These are phyloP conservation scores for Globisporangium splendens DNA, from an alignment of 352 stramenopile genomes.

Conservation along the genomic window DNA sequence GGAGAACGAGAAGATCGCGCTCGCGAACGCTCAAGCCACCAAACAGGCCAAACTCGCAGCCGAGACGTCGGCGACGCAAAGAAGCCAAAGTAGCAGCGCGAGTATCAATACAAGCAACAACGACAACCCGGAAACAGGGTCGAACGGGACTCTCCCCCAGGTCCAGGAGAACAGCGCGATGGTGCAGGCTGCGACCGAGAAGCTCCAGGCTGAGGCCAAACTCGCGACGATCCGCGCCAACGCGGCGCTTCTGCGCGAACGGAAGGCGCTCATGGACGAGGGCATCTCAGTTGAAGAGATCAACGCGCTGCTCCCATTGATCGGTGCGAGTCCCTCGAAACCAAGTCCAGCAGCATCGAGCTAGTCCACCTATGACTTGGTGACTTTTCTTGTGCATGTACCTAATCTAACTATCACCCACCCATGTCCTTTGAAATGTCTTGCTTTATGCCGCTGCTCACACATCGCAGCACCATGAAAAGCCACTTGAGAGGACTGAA, in stretches of 20 bases:
- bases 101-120: neutral
- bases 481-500: too few species aligned
- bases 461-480: too few species aligned
- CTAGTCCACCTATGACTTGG: neutral
- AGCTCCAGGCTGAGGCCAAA: slow-evolving; percentile 13
- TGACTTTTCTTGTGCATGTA: neutral
- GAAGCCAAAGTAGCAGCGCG: neutral
- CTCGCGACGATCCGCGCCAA: slow-evolving; percentile 18
- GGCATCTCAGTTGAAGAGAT: slow-evolving; percentile 14
- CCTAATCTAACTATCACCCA: neutral
- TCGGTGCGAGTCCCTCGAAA: neutral
- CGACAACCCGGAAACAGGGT: neutral
- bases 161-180: slow-evolving; percentile 14
- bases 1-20: slow-evolving; percentile 7
- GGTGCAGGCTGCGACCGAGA: slow-evolving; percentile 13
- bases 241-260: slow-evolving; percentile 14
- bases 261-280: slow-evolving; percentile 17
- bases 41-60: neutral
- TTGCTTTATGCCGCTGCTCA: too few species aligned
- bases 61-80: neutral
- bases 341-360: neutral
- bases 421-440: too few species aligned
- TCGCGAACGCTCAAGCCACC: neutral
- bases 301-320: slow-evolving; percentile 16
- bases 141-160: neutral